These are phyloP conservation scores for Pleurotus ostreatus DNA, from an alignment of 768 basidiomycete species.

Conservation along the genomic window DNA sequence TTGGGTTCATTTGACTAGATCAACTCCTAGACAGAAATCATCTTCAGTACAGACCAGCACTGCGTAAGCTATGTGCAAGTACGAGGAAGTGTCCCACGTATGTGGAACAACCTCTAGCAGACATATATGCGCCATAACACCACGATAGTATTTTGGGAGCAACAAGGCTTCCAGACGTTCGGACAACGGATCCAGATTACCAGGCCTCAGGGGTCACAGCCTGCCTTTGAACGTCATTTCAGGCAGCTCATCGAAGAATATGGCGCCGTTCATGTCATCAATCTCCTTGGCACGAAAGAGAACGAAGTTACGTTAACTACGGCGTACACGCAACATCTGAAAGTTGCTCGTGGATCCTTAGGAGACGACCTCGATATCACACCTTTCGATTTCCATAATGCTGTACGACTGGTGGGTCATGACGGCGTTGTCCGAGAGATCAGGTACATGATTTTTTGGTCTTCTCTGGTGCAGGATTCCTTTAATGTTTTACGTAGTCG, in stretches of 20 bases:
- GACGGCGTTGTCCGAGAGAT: conserved; percentile 80
- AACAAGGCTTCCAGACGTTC: conserved; percentile 93
- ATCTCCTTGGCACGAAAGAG: conserved; percentile 88
- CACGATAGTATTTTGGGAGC: conserved; percentile 92
- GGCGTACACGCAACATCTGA: conserved; percentile 81
- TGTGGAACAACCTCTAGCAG: conserved; percentile 29
- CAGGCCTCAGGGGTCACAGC: conserved; percentile 92
- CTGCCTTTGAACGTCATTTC: conserved; percentile 95
- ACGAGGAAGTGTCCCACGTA: conserved; percentile 92
- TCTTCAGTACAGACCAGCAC: conserved; percentile 83
- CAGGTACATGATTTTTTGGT: conserved; percentile 32
- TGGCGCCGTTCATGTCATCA: conserved; percentile 80
- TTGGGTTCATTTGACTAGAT: conserved; percentile 11
- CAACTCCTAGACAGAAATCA: conserved; percentile 72
- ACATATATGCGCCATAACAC: conserved; percentile 13
- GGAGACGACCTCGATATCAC: conserved; percentile 75
- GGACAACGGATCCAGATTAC: conserved; percentile 94
- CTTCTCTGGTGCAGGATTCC: not conserved
- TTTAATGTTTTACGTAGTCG: conserved; percentile 36
- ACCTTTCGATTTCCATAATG: conserved; percentile 91
- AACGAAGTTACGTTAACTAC: conserved; percentile 82
- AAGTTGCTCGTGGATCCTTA: conserved; percentile 55
- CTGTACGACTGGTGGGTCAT: conserved; percentile 77
- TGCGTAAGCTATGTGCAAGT: conserved; percentile 92
- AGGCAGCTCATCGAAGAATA: conserved; percentile 85